Evolutionary conservation across 805 yeast species (phyloP).

Genomic region (Saccharomycopsis malanga): DNA sequence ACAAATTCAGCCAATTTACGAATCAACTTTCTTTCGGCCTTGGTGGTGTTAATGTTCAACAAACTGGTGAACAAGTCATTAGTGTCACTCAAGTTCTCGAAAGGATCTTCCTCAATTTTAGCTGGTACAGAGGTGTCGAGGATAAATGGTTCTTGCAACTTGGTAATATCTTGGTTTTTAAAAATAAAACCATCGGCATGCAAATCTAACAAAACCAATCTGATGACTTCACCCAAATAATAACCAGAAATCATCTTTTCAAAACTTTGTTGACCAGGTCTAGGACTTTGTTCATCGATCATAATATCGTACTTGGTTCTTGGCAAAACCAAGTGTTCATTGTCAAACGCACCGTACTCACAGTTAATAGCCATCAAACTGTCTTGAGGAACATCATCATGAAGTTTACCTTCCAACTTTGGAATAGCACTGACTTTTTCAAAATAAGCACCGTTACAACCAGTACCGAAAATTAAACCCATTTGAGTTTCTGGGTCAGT

Average conservation of each 20-base stretch:
- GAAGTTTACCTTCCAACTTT: slow-evolving; percentile 67
- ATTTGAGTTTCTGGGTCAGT: slow-evolving; percentile 81
- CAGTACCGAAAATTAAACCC: slow-evolving; percentile 97
- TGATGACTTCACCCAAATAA: slow-evolving; percentile 86
- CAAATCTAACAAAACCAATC: slow-evolving; percentile 73
- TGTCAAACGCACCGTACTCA: slow-evolving; percentile 97
- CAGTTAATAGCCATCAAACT: slow-evolving; percentile 94
- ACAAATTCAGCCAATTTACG: slow-evolving; percentile 79
- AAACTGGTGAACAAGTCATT: slow-evolving; percentile 53
- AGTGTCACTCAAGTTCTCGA: slow-evolving; percentile 73
- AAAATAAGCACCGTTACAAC: slow-evolving; percentile 95
- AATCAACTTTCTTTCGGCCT: slow-evolving; percentile 72
- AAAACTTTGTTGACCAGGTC: slow-evolving; percentile 93
- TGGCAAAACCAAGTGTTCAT: slow-evolving; percentile 77
- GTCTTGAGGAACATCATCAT: slow-evolving; percentile 52
- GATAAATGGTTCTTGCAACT: slow-evolving; percentile 55
- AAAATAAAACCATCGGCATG: slow-evolving; percentile 59
- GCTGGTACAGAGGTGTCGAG: slow-evolving; percentile 91
- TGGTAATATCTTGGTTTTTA: slow-evolving; percentile 57
- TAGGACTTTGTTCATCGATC: slow-evolving; percentile 81
- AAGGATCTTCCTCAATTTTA: slow-evolving; percentile 80
- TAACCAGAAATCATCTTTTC: slow-evolving; percentile 98
- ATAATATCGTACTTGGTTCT: slow-evolving; percentile 80
- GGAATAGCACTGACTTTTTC: slow-evolving; percentile 68
- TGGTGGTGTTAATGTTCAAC: slow-evolving; percentile 59